Percentiles rank a stretch among this genome's conserved stretches.
Evolutionary conservation across 2,329 filamentous ascomycete species (phyloP).

Genomic region (Colletotrichum liaoningense): DNA sequence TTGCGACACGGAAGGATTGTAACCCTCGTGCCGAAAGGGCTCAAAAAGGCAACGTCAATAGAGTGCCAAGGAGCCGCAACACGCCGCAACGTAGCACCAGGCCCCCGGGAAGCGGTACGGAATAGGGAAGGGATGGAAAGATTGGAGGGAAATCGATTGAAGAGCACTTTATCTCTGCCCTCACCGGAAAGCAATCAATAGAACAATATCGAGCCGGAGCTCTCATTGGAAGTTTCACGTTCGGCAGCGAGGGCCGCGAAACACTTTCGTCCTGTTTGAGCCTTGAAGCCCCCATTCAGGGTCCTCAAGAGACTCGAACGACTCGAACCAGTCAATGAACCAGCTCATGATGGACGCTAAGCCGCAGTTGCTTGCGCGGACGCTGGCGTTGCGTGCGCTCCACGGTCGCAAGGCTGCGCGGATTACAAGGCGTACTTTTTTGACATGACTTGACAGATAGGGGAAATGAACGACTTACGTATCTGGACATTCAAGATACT

Average conservation of each 20-base stretch:
- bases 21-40: neutral
- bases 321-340: neutral
- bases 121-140: neutral
- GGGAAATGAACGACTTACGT: neutral
- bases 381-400: neutral
- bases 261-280: neutral
- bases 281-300: neutral
- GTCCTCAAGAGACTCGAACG: too few relatives aligned
- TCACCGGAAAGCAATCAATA: neutral
- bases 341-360: conserved; percentile 6
- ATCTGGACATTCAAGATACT: neutral
- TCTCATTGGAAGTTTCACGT: neutral
- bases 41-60: neutral
- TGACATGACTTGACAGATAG: neutral
- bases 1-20: neutral
- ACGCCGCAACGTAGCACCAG: neutral
- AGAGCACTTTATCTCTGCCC: neutral
- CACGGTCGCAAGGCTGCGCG: neutral
- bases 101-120: neutral
- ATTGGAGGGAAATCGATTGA: neutral
- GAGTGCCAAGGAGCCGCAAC: neutral
- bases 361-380: conserved; percentile 21
- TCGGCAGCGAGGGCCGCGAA: neutral
- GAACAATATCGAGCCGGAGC: neutral
- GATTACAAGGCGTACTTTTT: neutral